Evolutionary conservation across 2,329 filamentous ascomycete species (phyloP), one percentile per base, ranked within the genome.

Genomic region (Penicillium crustosum): DNA sequence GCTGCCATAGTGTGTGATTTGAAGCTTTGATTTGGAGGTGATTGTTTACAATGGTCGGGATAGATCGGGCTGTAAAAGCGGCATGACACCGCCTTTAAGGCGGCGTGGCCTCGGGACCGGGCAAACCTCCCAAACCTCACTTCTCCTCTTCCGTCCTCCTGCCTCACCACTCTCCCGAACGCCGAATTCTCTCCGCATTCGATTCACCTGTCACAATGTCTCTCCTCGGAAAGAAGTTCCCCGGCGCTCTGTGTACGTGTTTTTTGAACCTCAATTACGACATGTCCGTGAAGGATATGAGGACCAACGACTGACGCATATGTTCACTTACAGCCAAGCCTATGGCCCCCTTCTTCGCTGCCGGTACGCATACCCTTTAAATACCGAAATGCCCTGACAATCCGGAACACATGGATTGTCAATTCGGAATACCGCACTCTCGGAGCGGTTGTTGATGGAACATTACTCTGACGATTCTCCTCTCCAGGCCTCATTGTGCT

Each of bases 281-380:
- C 21, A 17, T 35, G 19, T 45, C 19, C 38, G 45, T 36, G 27
- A 27, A 23, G 13, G 17, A 35, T 38, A 42, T 58, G 55, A 49
- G 57, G 58, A 70, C 63, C 60, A 58, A 60, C 59, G 66, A 68
- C 69, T 74, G 61, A 76, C 71, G 56, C 57, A 66, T 55, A 59
- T 53, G 35, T 57, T 52, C 51, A 65, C 59, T 44, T 73, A 77
- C 75, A 97, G 93, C 91, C 82, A 86, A 86, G 84, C 92, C 93
- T 71, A 88, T 95, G 88, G 87, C 86, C 78, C 93, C 93, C 70
- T 97, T 97, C 86, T 94, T 93, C 84, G 83, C 85, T 79, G 93
- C 93, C 77, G 92, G 93, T 96, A 94, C 75, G 90, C 83, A 45
- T 53, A 60, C 48, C 48, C 27, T 5, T 13, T 49, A 31, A 29